Conservation (phyloP, 1,284 basidiomycete species). For the Rhodotorula glutinis region DNA sequence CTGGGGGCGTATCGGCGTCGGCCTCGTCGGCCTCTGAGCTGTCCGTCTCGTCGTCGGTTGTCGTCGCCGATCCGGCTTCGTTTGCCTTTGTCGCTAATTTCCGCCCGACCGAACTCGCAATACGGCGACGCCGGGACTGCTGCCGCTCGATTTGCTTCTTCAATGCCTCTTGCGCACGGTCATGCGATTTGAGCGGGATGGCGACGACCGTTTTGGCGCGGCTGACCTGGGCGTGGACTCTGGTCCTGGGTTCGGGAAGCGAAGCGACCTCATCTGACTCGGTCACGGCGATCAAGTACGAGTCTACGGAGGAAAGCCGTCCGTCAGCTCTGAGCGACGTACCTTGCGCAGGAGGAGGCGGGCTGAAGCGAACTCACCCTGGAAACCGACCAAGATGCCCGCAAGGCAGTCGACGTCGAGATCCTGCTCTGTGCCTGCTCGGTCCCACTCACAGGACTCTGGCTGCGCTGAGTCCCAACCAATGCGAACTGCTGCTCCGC, state of each 20-base stretch:
- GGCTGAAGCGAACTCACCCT: constrained; percentile 54
- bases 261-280: constrained; percentile 21
- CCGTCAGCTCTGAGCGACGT: constrained; percentile 38
- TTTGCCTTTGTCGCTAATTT: constrained; percentile 14
- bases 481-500: neutral
- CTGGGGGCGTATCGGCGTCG: constrained; percentile 10
- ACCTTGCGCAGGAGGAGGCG: neutral
- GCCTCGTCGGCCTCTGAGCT: constrained; percentile 54
- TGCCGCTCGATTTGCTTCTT: neutral
- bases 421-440: constrained; percentile 20
- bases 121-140: no score
- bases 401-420: constrained; percentile 31
- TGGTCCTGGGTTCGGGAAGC: constrained; percentile 16
- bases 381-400: constrained; percentile 52
- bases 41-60: constrained; percentile 57
- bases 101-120: no score
- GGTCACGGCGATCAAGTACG: constrained; percentile 24
- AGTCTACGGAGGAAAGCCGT: neutral
- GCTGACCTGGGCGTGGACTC: constrained; percentile 6
- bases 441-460: neutral
- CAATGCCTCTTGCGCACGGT: constrained; percentile 10
- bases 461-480: constrained; percentile 16
- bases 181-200: constrained; percentile 26
- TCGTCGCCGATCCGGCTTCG: neutral
- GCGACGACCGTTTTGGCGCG: constrained; percentile 19